A percentile compares a stretch with the other conserved stretches of the same genome.
Evolutionary conservation across 768 basidiomycete species (phyloP).

Genomic region (Chiua virens): DNA sequence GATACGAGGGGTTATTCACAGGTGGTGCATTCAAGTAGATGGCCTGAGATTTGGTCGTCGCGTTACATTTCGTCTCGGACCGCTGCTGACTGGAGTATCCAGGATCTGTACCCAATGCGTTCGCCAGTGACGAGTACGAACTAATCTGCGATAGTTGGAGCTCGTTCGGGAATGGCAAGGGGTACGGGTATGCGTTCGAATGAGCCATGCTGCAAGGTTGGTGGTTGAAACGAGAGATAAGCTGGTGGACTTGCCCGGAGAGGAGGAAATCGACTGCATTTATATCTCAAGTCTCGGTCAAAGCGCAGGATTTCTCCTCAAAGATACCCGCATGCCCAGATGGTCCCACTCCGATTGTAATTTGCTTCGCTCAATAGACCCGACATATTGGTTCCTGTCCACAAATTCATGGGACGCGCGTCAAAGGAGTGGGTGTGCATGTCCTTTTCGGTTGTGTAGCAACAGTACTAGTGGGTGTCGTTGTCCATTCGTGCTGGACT

Average conservation of each 20-base stretch:
- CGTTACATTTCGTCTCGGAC: constrained; percentile 1
- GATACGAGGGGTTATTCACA: constrained; percentile 22
- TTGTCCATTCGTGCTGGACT: not conserved
- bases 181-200: constrained; percentile 13
- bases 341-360: not conserved
- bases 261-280: constrained; percentile 8
- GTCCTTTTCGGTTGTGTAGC: not conserved
- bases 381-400: constrained; percentile 5
- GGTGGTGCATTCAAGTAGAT: constrained; percentile 21
- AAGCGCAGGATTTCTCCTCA: constrained; percentile 8
- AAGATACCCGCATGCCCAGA: not conserved
- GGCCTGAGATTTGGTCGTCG: constrained; percentile 4
- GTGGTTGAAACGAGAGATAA: not conserved
- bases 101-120: constrained; percentile 20
- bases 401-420: not conserved
- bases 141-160: constrained; percentile 15
- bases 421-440: not conserved
- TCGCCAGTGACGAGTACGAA: constrained; percentile 25
- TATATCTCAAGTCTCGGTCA: constrained; percentile 20
- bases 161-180: constrained; percentile 20
- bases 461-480: constrained; percentile 2
- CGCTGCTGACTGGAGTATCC: constrained; percentile 8
- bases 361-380: not conserved
- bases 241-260: not conserved
- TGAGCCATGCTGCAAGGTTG: constrained; percentile 17